Evolutionary conservation across 2,329 filamentous ascomycete genomes (phyloP), one percentile per base, ranked within the genome.

Genomic region (Aureobasidium sp.): DNA sequence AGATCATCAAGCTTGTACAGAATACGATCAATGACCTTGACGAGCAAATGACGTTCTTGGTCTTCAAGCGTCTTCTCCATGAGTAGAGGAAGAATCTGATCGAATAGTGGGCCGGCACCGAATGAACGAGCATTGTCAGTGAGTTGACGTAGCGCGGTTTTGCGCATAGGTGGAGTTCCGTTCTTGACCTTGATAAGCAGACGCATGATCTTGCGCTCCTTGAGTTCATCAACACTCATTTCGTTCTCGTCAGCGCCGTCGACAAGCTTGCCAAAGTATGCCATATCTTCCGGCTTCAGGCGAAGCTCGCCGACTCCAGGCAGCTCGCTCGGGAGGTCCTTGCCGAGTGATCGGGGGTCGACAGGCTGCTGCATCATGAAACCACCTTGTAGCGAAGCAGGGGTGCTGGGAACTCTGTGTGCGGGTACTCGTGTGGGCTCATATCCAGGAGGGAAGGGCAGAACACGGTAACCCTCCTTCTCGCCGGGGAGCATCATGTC

Each of bases 41-140:
- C 95, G 31, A 99, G 84, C 75, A 99, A 80, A 82, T 99, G 94
- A 59, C 94, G 92, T 75, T 99, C 94, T 75, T 99, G 94, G 66
- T 99, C 94, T 75, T 99, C 95, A 20, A 99, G 79, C 0, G 91
- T 94, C 78, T 96, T 97, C 77, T 99, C 94, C 94, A 99, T 99
- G 62, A 99, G 85, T 59, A 99, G 78, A 1, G 94, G 94, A 14
- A 99, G 83, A 67, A 99, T 97, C 75, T 99, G 94, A 73, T 97
- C 96, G 78, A 99, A 99, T 0, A 99, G 82, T 9, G 94, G 85
- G 0, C 91, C 92, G 39, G 94, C 92, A 65, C 94, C 94, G 73
- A 99, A 99, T 75, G 93, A 90, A 62, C 93, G 88, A 36, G 94
- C 94, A 74, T 99, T 99, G 74, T 99, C 94, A 20, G 94, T 99